Evolutionary conservation across 306 rosid genomes (phyloP), one percentile per base, ranked within the genome.

Genomic region (Boehmeria nivea): DNA sequence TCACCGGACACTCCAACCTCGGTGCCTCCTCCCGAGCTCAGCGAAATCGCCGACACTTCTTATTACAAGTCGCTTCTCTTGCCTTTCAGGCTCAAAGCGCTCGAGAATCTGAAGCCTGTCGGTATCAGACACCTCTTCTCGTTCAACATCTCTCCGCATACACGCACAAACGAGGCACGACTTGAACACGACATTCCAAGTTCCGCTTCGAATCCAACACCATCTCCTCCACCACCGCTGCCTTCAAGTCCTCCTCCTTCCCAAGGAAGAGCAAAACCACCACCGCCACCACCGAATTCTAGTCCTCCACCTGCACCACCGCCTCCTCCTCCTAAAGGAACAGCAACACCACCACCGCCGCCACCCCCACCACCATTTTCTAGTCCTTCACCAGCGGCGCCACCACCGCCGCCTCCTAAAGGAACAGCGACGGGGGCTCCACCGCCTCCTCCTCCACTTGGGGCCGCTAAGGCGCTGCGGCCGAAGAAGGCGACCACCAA

Each of bases 391-490:
- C 17, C 27, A 23, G 20, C 18, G 23, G 45, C 49, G 4, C 3
- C 27, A 3, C 39, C 51, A 14, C 57, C 49, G 1, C 43, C 67
- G 27, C 54, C 66, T 16, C 44, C 38, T 33, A 53, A 45, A 44
- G 51, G 54, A 57, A 47, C 6, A 2, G 34, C 55, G 21, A 8
- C n/a, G 45, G 16, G 8, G n/a, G 36, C 8, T 31, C 69, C 69
- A 11, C 79, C 76, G 1, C 62, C 79, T 16, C 72, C 76, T 9
- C 75, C 69, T 34, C 72, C 72, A 22, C 23, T 61, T 8, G 59
- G 49, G 10, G 37, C 42, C 10, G 33, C 50, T 2, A 68, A 48
- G 45, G 48, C 52, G 31, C 16, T 69, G 54, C 69, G 72, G 17
- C 51, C 70, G 1, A 75, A 69, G 66, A 65, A 52, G 43, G 54